Percentiles rank a stretch among this genome's conserved stretches.
Conservation (phyloP, 768 basidiomycete species). For the Austroboletus eburneus region DNA sequence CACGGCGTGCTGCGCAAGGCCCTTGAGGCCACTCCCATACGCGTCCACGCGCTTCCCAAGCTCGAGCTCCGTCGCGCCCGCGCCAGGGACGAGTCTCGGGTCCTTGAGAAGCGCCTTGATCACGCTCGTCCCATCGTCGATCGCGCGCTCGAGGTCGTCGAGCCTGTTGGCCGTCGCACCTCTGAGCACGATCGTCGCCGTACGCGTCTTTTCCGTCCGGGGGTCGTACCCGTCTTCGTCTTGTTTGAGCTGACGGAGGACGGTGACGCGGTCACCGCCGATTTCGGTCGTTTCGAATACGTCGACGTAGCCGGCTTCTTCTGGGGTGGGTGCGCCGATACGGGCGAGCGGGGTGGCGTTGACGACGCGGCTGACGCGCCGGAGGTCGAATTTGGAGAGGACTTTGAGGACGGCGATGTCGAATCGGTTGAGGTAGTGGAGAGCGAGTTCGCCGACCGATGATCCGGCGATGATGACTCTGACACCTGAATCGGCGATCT, state of each 20-base stretch:
- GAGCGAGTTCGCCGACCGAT: slow-evolving; percentile 88
- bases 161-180: slow-evolving; percentile 93
- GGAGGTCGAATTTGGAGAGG: slow-evolving; percentile 95
- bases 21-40: slow-evolving; percentile 85
- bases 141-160: slow-evolving; percentile 93
- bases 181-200: slow-evolving; percentile 91
- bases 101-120: slow-evolving; percentile 93
- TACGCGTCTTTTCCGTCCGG: slow-evolving; percentile 70
- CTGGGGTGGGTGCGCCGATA: slow-evolving; percentile 91
- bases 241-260: slow-evolving; percentile 74
- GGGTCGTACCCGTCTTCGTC: slow-evolving; percentile 63
- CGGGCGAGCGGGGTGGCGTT: slow-evolving; percentile 95
- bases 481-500: slow-evolving; percentile 94
- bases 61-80: slow-evolving; percentile 92
- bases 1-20: slow-evolving; percentile 90
- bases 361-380: slow-evolving; percentile 90
- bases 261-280: slow-evolving; percentile 96
- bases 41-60: slow-evolving; percentile 79
- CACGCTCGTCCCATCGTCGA: slow-evolving; percentile 96
- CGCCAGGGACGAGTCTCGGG: slow-evolving; percentile 84
- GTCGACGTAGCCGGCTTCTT: slow-evolving; percentile 93
- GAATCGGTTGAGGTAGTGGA: slow-evolving; percentile 94
- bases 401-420: slow-evolving; percentile 96
- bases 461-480: slow-evolving; percentile 93
- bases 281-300: slow-evolving; percentile 95